Evolutionary conservation across 2,329 filamentous ascomycete species (phyloP), one percentile per base, ranked within the genome.

Genomic region (Epichloe amarillans): DNA sequence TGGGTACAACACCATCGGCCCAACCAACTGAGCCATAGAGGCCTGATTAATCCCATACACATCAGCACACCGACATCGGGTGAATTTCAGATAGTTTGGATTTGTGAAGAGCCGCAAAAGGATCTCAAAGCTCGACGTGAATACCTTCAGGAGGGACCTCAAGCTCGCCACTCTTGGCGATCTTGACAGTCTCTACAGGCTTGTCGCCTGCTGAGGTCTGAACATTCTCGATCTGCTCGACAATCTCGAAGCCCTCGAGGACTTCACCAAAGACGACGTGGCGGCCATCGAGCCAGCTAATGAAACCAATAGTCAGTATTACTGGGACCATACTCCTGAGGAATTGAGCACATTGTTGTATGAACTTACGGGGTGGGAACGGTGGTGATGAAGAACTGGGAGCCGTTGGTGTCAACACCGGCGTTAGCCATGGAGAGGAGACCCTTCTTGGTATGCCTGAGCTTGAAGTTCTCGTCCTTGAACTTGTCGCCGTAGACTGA

Each of bases 191-290:
- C 71, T 82, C 70, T 55, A 66, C 65, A 30, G 88, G 88, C 71
- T 81, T 85, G 72, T 90, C 85, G 59, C 79, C 77, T 43, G 73
- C 60, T 56, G 66, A 69, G 66, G 85, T 91, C 63, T 78, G 68
- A 58, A 76, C 74, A 61, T 83, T 80, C 75, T 93, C 83, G 61
- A 93, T 88, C 74, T 82, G 81, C 64, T 85, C 80, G 58, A 93
- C 78, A 55, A 93, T 67, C 5, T 91, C 85, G 70, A 86, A 87
- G 66, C 88, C 88, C 74, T 93, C 87, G 59, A 93, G 76, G 58
- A 94, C 84, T 72, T 94, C 87, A 65, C 87, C 87, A 66, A 93
- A 93, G 64, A 93, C 87, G 62, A 93, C 88, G 72, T 93, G 87
- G 61, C 76, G 77, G 66, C 85, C 86, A 67, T 93, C 84, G 63